phyloP scores from a whole-genome alignment of 331 rosid genomes.

The Acacia concinna region DNA sequence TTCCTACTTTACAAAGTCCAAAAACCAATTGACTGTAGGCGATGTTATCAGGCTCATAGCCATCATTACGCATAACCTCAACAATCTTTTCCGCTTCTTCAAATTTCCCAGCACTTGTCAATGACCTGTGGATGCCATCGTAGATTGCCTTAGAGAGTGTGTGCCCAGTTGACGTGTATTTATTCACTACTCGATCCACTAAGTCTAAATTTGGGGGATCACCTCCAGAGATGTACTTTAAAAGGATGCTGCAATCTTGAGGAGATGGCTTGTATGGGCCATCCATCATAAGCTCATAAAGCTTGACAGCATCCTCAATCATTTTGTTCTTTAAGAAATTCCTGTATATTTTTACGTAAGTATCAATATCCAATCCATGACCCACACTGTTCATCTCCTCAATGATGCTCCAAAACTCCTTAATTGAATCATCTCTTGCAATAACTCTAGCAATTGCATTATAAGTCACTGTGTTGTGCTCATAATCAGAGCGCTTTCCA shows the following conservation, averaged over 20 bases:
- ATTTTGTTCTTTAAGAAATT: slow-evolving; percentile 60
- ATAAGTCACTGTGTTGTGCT: slow-evolving; percentile 60
- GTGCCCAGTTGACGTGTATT: slow-evolving; percentile 59
- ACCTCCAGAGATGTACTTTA: slow-evolving; percentile 43
- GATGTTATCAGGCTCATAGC: slow-evolving; percentile 75
- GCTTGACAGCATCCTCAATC: slow-evolving; percentile 83
- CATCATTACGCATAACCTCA: slow-evolving; percentile 61
- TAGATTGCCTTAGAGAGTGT: slow-evolving; percentile 65
- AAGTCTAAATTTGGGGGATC: slow-evolving; percentile 62
- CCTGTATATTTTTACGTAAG: slow-evolving; percentile 70
- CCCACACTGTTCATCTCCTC: slow-evolving; percentile 65
- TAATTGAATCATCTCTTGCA: slow-evolving; percentile 54
- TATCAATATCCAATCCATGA: slow-evolving; percentile 72
- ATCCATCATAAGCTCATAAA: slow-evolving; percentile 92
- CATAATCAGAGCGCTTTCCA: slow-evolving; percentile 43
- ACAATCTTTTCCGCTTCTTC: slow-evolving; percentile 74
- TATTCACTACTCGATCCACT: slow-evolving; percentile 62
- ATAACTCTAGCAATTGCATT: slow-evolving; percentile 71
- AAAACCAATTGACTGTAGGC: slow-evolving; percentile 76
- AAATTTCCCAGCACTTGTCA: slow-evolving; percentile 64
- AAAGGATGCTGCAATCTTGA: slow-evolving; percentile 55
- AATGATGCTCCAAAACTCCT: slow-evolving; percentile 68
- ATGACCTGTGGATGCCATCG: slow-evolving; percentile 84
- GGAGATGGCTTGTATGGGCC: slow-evolving; percentile 69
- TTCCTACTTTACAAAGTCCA: slow-evolving; percentile 77